phyloP scores from a whole-genome alignment of 2,329 filamentous ascomycete species.

The Apiospora malaysiana region DNA sequence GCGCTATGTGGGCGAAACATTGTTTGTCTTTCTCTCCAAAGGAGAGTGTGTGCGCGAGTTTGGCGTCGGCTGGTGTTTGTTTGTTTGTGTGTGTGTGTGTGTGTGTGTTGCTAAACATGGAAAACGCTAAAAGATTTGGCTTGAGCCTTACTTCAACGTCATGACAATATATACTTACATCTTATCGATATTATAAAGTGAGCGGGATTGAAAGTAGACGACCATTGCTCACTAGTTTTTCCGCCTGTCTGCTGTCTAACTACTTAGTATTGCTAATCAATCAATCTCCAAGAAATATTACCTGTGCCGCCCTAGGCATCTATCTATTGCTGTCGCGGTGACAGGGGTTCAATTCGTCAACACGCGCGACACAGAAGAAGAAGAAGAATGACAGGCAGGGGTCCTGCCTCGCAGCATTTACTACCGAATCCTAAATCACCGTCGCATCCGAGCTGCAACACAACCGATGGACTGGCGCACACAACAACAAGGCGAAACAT shows the following conservation, averaged over 20 bases:
- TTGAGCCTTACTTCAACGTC: conserved; percentile 15
- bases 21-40: not conserved
- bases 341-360: not conserved
- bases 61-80: too few species aligned
- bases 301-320: not conserved
- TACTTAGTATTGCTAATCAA: not conserved
- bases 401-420: not conserved
- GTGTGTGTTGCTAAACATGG: not conserved
- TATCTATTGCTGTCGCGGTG: not conserved
- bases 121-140: conserved; percentile 4
- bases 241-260: not conserved
- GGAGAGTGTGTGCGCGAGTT: not conserved
- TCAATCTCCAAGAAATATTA: not conserved
- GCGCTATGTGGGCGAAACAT: not conserved
- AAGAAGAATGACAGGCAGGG: not conserved
- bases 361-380: not conserved
- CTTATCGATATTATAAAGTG: too few species aligned
- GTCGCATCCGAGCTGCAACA: conserved; percentile 6
- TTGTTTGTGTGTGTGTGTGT: not conserved
- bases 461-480: not conserved
- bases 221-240: not conserved
- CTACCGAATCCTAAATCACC: conserved; percentile 6
- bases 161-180: too few species aligned
- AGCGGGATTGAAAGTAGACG: not conserved
- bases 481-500: too few species aligned